phyloP scores from a whole-genome alignment of 2,329 filamentous ascomycete genomes.

The Mariannaea sp. region DNA sequence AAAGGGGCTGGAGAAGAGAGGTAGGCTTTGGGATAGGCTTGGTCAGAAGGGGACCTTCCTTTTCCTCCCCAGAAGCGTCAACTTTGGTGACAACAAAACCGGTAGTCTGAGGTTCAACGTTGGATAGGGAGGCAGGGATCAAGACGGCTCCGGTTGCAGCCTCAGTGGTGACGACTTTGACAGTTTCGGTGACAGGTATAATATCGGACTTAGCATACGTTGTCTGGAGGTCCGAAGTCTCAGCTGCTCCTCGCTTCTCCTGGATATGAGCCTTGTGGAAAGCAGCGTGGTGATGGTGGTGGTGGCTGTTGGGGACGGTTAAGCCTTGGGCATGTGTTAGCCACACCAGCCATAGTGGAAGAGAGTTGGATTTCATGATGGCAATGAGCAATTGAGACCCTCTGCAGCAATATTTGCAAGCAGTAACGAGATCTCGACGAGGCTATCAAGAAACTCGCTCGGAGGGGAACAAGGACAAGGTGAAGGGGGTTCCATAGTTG shows the following conservation, averaged over 20 bases:
- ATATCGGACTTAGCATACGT: constrained; percentile 36
- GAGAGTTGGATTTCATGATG: constrained; percentile 32
- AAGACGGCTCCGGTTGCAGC: constrained; percentile 36
- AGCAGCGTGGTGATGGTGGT: constrained; percentile 13
- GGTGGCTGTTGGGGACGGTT: constrained; percentile 22
- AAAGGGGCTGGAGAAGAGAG: constrained; percentile 37
- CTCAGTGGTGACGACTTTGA: constrained; percentile 33
- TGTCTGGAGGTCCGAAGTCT: constrained; percentile 30
- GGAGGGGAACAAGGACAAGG: constrained; percentile 3
- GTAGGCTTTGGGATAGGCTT: constrained; percentile 45
- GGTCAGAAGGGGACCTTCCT: constrained; percentile 36
- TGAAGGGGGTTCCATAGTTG: constrained; percentile 27
- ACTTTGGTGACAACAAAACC: constrained; percentile 38
- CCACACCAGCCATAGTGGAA: constrained; percentile 37
- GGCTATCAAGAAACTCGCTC: constrained; percentile 16
- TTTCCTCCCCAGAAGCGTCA: constrained; percentile 25
- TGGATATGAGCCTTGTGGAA: constrained; percentile 20
- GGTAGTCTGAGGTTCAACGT: constrained; percentile 40
- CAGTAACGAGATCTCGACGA: constrained; percentile 11
- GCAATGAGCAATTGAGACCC: constrained; percentile 10
- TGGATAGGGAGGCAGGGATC: constrained; percentile 39
- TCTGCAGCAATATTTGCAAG: constrained; percentile 16
- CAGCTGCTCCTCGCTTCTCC: constrained; percentile 29
- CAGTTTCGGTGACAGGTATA: constrained; percentile 36
- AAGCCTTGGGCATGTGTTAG: constrained; percentile 35